Evolutionary conservation across 1,284 basidiomycete genomes (phyloP), one percentile per base, ranked within the genome.

Genomic region (Cryptococcus jaspeensis): DNA sequence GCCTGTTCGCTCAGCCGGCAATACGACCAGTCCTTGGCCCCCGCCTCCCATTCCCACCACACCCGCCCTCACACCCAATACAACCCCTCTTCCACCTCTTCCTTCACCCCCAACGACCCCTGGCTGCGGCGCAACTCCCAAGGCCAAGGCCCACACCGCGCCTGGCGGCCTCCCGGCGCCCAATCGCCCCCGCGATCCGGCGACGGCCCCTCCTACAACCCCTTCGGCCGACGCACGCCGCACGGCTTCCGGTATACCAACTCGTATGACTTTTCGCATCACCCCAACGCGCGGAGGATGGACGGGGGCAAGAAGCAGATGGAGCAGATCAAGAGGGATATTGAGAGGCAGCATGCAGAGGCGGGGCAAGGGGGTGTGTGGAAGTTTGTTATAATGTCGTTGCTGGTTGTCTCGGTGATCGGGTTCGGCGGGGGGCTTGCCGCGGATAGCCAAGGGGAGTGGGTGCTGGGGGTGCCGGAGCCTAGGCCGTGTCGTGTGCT

Each of bases 371-470:
- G 61, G 5, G 55, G 55, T n/a, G 35, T 67, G 16, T 62, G 63
- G 66, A 60, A 67, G 22, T 66, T 67, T 43, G 52, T 65, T 0
- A 62, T 70, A 7, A 70, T 71, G 0, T 60, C 68, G 13, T 55
- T 64, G 6, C 43, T 72, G 28, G 58, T 74, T 15, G 37, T 70
- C 22, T 55, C 54, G 4, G 67, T 70, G 15, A 54, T 72, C 3
- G 50, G 60, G 9, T 49, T 74, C 4, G 71, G 69, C n/a, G 65
- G 72, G 4, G 67, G 69, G 13, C 63, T 74, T 56, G 68, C 66
- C 0, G 68, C 68, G 5, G 63, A 66, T 5, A 39, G 35, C 16
- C 35, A 16, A 8, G 48, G 20, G 36, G 54, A 39, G 18, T 64
- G 55, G 44, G 45, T 35, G 18, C 18, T 23, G 13, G 36, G n/a